Evolutionary conservation across 345 rosid species (phyloP), one percentile per base, ranked within the genome.

Genomic region (Acer saccharum): DNA sequence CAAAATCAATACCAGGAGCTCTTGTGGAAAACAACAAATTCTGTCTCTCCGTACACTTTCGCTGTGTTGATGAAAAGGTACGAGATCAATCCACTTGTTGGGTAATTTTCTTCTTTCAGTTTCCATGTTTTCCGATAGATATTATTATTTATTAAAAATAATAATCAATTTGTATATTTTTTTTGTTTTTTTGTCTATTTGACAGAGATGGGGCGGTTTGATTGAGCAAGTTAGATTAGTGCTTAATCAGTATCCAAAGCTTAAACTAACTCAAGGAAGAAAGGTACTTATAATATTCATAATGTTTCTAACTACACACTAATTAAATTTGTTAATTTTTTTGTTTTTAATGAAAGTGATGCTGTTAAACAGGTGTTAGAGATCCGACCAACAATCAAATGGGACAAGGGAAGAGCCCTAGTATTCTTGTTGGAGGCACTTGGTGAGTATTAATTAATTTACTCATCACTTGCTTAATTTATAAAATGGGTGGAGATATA

Each of bases 331-430:
- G 39, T 35, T 35, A 46, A 17, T 64, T 43, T 23, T 29, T 43
- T 52, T 66, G 6, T 5, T 0, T 74, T 13, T 41, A 35, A 35
- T 35, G 5, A 17, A 20, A 32, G 39, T 73, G 20, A 18, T 5
- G 6, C 29, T 74, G 23, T 62, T 54, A 39, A 72, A 48, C 81
- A 90, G 98, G 98, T 94, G 13, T 83, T 96, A 21, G 99, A 96
- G 80, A 92, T 96, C 73, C 95, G 99, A 11, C 99, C 99, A 18
- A 88, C 89, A 60, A 94, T 96, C 78, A 90, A 90, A 84, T 96
- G 98, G 99, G 97, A 96, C 89, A 96, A 96, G 80, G 99, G 98
- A 10, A 93, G 89, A 69, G 99, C 99, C 77, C 93, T 96, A 68
- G 90, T 92, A 39, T 96, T 91, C 83, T 86, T 96, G 80, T 73